Evolutionary conservation across 805 yeast genomes (phyloP).

Genomic region (Barnettozyma sucrosica): DNA sequence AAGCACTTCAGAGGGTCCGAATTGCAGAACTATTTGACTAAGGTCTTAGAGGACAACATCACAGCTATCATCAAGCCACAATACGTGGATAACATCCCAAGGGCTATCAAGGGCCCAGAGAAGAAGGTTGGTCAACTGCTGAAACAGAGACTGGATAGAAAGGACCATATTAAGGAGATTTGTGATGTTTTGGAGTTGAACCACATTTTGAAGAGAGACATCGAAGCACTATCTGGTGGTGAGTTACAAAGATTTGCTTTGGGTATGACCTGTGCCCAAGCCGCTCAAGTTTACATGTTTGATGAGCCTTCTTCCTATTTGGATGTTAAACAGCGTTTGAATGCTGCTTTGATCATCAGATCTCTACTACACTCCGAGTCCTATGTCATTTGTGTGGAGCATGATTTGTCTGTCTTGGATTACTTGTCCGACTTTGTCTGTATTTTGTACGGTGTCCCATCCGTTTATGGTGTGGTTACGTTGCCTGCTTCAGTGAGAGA

Average conservation of each 20-base stretch:
- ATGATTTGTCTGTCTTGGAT: conserved; percentile 95
- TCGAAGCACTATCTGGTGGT: conserved; percentile 91
- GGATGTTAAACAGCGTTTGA: conserved; percentile 97
- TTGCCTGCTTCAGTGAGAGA: conserved; percentile 96
- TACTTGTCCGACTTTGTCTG: conserved; percentile 95
- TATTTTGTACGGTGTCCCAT: conserved; percentile 95
- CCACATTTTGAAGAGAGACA: conserved; percentile 79
- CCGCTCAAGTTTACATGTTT: conserved; percentile 95
- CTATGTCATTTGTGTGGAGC: conserved; percentile 96
- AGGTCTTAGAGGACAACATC: conserved; percentile 87
- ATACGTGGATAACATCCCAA: conserved; percentile 95
- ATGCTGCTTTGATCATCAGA: conserved; percentile 94
- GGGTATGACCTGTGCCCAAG: conserved; percentile 94
- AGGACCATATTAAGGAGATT: conserved; percentile 56
- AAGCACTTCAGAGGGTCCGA: conserved; percentile 94
- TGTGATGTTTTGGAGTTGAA: conserved; percentile 68
- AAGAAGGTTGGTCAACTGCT: conserved; percentile 82
- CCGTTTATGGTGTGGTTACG: conserved; percentile 98
- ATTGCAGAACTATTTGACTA: conserved; percentile 92
- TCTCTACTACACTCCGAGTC: conserved; percentile 68
- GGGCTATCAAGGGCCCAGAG: conserved; percentile 88
- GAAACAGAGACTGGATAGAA: conserved; percentile 69
- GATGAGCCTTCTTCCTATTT: conserved; percentile 98
- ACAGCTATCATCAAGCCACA: conserved; percentile 98
- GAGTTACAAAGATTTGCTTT: conserved; percentile 97